Evolutionary conservation across 208 protist species (phyloP), one percentile per base, ranked within the genome.

Genomic region (Wallacemonas rigidus): DNA sequence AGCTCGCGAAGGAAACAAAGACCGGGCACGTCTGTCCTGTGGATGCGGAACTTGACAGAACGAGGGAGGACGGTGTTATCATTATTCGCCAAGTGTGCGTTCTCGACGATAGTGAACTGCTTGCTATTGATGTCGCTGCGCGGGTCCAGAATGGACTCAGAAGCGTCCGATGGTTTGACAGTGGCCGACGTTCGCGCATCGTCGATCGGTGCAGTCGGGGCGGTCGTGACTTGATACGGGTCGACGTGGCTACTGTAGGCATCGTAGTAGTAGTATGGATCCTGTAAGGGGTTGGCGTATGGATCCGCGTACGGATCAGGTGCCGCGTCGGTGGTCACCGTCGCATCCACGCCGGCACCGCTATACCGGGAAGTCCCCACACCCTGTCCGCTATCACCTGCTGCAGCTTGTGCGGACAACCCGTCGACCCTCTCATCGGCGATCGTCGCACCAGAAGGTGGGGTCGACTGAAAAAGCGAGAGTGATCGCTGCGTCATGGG

Each of bases 1-100:
- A 88, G 53, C 71, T 91, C 86, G 38, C 86, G 86, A 58, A 91
- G 36, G 70, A 79, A 88, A 62, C 86, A 91, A 41, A 91, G 67
- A 15, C 79, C 73, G 4, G 86, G 86, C 6, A 91, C 72, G 57
- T 91, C 81, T 1, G 80, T 80, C 2, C 73, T 65, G 69, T 83
- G 77, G 48, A 86, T 64, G 35, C 63, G 35, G 41, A 91, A 70
- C 36, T 75, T 75, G 2, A 91, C 36, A 4, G 86, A 77, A 6
- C 82, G 79, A 7, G 74, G 74, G 14, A 88, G 53, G 5, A 88
- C 56, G 60, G 60, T 65, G 43, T 65, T 65, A 14, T 65, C 60
- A n/a, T 65, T 65, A 38, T 50, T 65, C 40, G 60, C 43, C 6
- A 65, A 48, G 48, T 41, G 71, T 41, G 14, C 56, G 35, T 11